Conservation (phyloP, 768 basidiomycete genomes). For the Macrolepiota albuminosa region DNA sequence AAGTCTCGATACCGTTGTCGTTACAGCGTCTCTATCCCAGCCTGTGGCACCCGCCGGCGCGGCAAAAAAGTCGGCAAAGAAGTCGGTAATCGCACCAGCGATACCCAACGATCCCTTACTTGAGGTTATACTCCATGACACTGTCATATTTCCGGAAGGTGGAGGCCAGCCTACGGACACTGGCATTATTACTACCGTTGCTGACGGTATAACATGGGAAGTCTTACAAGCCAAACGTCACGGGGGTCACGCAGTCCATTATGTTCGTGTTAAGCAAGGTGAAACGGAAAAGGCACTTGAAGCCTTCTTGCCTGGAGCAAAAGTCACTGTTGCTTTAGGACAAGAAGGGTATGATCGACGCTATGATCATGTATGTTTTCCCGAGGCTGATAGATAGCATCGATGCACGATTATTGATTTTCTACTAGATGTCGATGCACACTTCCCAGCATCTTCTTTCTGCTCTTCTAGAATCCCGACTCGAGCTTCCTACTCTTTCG, state of each 20-base stretch:
- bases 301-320: conserved; percentile 46
- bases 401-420: background rate
- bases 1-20: conserved; percentile 51
- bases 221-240: conserved; percentile 65
- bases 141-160: conserved; percentile 78
- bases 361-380: conserved; percentile 64
- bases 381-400: background rate
- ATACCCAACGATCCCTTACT: conserved; percentile 44
- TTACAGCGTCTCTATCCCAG: conserved; percentile 44
- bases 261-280: conserved; percentile 41
- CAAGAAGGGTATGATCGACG: conserved; percentile 59
- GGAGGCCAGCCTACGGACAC: conserved; percentile 79
- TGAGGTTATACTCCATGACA: conserved; percentile 70
- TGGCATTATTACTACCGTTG: conserved; percentile 46
- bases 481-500: conserved; percentile 66
- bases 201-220: conserved; percentile 44
- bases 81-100: conserved; percentile 46
- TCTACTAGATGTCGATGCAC: conserved; percentile 70
- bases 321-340: conserved; percentile 50
- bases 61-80: conserved; percentile 49
- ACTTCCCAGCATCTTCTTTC: conserved; percentile 83
- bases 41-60: conserved; percentile 28
- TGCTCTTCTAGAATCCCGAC: conserved; percentile 63
- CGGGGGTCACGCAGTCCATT: conserved; percentile 75
- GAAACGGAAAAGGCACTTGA: conserved; percentile 37